A percentile compares a stretch with the other conserved stretches of the same genome.
These are phyloP conservation scores for Chytriomyces hyalinus DNA, from an alignment of 192 early-diverging fungal genomes.

Conservation along the genomic window DNA sequence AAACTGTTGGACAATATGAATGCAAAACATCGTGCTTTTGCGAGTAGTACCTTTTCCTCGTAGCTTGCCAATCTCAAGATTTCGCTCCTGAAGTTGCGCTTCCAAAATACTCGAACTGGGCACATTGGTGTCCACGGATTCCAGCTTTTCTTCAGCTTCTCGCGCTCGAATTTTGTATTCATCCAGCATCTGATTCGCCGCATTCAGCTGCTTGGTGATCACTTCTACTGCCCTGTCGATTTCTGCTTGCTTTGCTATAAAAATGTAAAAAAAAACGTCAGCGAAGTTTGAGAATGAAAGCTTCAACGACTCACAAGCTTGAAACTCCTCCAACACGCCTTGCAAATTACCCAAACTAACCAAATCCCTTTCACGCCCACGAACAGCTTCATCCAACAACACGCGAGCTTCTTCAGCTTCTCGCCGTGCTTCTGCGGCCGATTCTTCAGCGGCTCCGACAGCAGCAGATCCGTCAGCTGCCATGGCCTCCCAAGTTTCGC, in stretches of 20 bases:
- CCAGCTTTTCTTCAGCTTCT: conserved; percentile 56
- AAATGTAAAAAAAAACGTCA: conserved; percentile 14
- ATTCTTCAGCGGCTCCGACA: conserved; percentile 48
- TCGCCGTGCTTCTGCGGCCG: conserved; percentile 55
- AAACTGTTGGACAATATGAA: not conserved
- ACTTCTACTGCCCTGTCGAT: conserved; percentile 62
- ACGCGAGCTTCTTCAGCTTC: conserved; percentile 51
- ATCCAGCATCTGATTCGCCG: conserved; percentile 44
- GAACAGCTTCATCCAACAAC: conserved; percentile 51
- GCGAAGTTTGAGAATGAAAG: not conserved
- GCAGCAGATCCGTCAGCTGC: conserved; percentile 59
- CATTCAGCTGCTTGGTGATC: conserved; percentile 54
- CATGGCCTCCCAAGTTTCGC: conserved; percentile 69
- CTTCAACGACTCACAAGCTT: conserved; percentile 63
- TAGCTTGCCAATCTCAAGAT: conserved; percentile 75
- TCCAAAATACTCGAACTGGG: conserved; percentile 37
- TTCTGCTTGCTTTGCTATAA: conserved; percentile 59
- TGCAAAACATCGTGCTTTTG: not conserved
- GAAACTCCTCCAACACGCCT: conserved; percentile 85
- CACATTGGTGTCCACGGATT: conserved; percentile 1
- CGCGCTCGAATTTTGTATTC: conserved; percentile 64
- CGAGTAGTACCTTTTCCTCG: conserved; percentile 67
- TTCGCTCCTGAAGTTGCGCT: conserved; percentile 73
- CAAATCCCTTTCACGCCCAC: conserved; percentile 63
- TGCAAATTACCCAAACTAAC: conserved; percentile 80